Conservation (phyloP, 306 rosid species). For the Acacia confusa region DNA sequence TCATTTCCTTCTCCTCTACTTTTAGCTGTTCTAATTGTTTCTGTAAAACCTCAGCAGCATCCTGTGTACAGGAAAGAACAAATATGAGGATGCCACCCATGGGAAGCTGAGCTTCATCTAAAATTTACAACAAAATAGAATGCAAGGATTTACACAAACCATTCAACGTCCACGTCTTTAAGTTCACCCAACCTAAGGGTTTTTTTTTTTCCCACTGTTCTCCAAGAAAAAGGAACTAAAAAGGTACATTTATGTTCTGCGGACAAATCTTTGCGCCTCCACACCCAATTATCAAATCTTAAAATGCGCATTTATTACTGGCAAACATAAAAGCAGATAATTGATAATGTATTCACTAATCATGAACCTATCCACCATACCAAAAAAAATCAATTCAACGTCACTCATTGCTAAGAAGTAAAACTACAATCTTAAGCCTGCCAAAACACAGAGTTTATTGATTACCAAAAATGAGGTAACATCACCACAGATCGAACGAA, state of each 20-base stretch:
- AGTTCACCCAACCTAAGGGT: background rate
- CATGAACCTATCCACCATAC: background rate
- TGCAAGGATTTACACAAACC: background rate
- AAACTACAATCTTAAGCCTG: background rate
- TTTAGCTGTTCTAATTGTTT: constrained; percentile 55
- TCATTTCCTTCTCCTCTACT: constrained; percentile 59
- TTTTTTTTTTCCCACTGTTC: background rate
- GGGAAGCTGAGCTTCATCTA: background rate
- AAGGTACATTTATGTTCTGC: background rate
- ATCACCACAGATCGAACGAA: background rate
- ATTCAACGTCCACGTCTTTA: background rate
- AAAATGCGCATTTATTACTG: background rate
- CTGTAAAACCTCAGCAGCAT: constrained; percentile 48
- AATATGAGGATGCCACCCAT: background rate
- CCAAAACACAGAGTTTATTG: background rate
- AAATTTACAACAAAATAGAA: background rate
- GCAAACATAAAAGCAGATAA: background rate
- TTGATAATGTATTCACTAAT: background rate
- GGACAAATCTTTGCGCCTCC: background rate
- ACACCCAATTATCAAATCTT: background rate
- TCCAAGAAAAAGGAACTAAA: background rate
- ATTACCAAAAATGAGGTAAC: background rate
- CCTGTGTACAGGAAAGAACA: constrained; percentile 35
- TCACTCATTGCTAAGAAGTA: background rate
- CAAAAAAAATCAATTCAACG: background rate